Conservation (phyloP, 2,329 filamentous ascomycete species). For the Aspergillus sp. region DNA sequence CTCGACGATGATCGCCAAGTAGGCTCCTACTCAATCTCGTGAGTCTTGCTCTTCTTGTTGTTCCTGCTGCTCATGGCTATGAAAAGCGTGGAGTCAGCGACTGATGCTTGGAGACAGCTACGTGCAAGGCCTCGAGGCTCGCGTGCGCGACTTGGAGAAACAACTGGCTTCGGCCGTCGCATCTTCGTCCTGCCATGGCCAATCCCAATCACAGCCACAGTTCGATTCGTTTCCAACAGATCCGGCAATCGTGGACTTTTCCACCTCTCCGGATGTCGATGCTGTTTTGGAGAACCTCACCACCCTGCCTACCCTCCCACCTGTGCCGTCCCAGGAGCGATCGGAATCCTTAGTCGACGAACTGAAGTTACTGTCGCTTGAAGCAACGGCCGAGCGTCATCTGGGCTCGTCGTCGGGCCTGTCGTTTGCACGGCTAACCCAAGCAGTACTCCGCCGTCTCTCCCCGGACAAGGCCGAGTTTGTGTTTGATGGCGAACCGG, state of each 20-base stretch:
- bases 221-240: slow-evolving; percentile 5
- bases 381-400: slow-evolving; percentile 46
- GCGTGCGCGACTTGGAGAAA: slow-evolving; percentile 24
- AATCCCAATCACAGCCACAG: not conserved
- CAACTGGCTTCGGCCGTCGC: slow-evolving; percentile 12
- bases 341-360: slow-evolving; percentile 32
- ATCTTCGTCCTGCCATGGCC: not conserved
- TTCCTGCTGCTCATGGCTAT: too few species aligned
- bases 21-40: slow-evolving; percentile 44
- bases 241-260: slow-evolving; percentile 6
- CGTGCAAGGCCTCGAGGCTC: slow-evolving; percentile 34
- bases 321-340: slow-evolving; percentile 1
- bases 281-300: not conserved
- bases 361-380: slow-evolving; percentile 41
- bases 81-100: too few species aligned
- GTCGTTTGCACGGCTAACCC: slow-evolving; percentile 46
- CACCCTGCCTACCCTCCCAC: not conserved
- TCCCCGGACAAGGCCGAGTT: slow-evolving; percentile 46
- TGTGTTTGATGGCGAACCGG: slow-evolving; percentile 31
- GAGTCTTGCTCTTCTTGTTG: slow-evolving; percentile 14
- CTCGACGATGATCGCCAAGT: slow-evolving; percentile 39
- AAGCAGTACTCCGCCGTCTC: slow-evolving; percentile 42
- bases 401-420: slow-evolving; percentile 47
- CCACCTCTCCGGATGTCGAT: slow-evolving; percentile 3
- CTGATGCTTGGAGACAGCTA: slow-evolving; percentile 19